Percentiles rank a stretch among this genome's conserved stretches.
Conservation (phyloP, 2,329 filamentous ascomycete genomes). For the Monilinia polystroma region DNA sequence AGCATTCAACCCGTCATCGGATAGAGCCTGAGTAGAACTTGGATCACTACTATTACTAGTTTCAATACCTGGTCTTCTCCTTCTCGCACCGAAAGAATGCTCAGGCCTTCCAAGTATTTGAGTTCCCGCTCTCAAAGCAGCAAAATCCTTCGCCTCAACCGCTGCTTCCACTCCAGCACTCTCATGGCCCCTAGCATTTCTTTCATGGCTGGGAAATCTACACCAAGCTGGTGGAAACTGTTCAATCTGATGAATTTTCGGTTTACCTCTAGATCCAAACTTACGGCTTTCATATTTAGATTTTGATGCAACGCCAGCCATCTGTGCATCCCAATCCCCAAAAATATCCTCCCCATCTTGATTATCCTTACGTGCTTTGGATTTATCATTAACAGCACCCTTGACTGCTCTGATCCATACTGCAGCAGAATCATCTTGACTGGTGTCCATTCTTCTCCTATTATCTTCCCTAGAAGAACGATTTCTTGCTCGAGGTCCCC, state of each 20-base stretch:
- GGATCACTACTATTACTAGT: not conserved
- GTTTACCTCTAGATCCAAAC: conserved; percentile 33
- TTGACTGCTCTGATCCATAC: conserved; percentile 23
- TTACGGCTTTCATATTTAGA: conserved; percentile 29
- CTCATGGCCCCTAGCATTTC: conserved; percentile 29
- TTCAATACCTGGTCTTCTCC: conserved; percentile 1
- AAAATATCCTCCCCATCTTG: conserved; percentile 17
- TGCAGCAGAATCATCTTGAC: conserved; percentile 20
- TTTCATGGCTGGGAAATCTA: conserved; percentile 35
- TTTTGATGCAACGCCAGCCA: conserved; percentile 5
- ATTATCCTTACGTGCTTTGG: conserved; percentile 13
- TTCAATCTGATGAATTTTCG: conserved; percentile 22
- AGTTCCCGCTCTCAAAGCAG: conserved; percentile 21
- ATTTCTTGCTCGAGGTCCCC: conserved; percentile 20
- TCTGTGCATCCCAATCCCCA: conserved; percentile 21
- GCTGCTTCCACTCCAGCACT: conserved; percentile 28
- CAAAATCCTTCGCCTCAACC: conserved; percentile 31
- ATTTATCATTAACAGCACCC: conserved; percentile 12
- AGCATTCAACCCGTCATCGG: conserved; percentile 15
- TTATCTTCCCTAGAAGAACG: conserved; percentile 15
- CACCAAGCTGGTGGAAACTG: conserved; percentile 37
- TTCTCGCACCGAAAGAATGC: conserved; percentile 31
- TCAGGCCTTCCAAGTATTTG: conserved; percentile 30
- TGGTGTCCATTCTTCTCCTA: conserved; percentile 19
- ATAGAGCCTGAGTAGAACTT: not conserved